Conservation (phyloP, 129 eudicot species). For the Helianthus annuus region HanXRQr2.0-SUNRISE NC_035434.2:111999209-111999708, state of each 20-base stretch:
- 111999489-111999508: slow-evolving; percentile 95
- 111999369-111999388: background rate
- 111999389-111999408: background rate
- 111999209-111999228: no score
- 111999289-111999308: no score
- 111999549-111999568: background rate
- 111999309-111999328: background rate
- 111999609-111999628: slow-evolving; percentile 88
- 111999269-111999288: no score
- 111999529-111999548: slow-evolving; percentile 6
- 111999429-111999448: background rate
- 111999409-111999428: slow-evolving; percentile 9
- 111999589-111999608: slow-evolving; percentile 72
- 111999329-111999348: background rate
- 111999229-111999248: no score
- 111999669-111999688: slow-evolving; percentile 94
- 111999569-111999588: background rate
- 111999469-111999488: slow-evolving; percentile 79
- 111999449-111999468: slow-evolving; percentile 56
- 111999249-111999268: no score
- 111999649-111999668: slow-evolving; percentile 97
- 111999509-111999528: slow-evolving; percentile 58
- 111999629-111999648: slow-evolving; percentile 98
- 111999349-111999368: background rate
- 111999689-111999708: slow-evolving; percentile 74